Evolutionary conservation across 2,329 filamentous ascomycete genomes (phyloP).

Genomic region (Talaromyces pinophilus): DNA sequence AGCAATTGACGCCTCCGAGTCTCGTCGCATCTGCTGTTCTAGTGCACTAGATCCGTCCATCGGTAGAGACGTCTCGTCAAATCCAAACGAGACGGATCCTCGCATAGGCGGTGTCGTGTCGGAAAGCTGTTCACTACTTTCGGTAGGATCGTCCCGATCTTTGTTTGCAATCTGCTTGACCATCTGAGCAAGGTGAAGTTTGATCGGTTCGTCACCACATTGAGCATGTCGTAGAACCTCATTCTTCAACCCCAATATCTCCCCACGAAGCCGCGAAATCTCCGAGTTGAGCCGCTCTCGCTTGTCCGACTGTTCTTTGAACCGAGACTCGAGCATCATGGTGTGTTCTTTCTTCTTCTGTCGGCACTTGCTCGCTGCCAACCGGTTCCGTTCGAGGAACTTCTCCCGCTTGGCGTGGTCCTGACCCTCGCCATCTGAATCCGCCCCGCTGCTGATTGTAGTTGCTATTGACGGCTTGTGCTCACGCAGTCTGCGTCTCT

Average conservation of each 20-base stretch:
- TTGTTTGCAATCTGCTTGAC: conserved; percentile 39
- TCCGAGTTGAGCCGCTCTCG: conserved; percentile 36
- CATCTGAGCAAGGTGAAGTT: conserved; percentile 41
- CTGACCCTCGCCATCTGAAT: conserved; percentile 28
- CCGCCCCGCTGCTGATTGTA: conserved; percentile 30
- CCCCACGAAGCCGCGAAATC: conserved; percentile 38
- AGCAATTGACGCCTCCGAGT: conserved; percentile 33
- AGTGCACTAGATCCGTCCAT: conserved; percentile 30
- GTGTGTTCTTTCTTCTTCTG: conserved; percentile 63
- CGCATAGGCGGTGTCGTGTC: conserved; percentile 12
- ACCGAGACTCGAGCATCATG: conserved; percentile 49
- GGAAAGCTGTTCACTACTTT: conserved; percentile 2
- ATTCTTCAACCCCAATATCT: conserved; percentile 44
- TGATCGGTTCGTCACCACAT: conserved; percentile 43
- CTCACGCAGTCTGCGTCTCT: conserved; percentile 27
- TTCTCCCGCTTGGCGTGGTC: conserved; percentile 49
- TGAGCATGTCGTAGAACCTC: conserved; percentile 44
- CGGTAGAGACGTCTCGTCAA: conserved; percentile 34
- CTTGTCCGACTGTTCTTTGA: conserved; percentile 39
- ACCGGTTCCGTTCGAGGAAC: conserved; percentile 60
- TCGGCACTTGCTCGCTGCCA: conserved; percentile 63
- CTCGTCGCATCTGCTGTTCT: conserved; percentile 35
- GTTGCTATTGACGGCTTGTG: conserved; percentile 25
- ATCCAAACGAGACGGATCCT: conserved; percentile 35
- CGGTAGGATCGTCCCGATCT: conserved; percentile 27